Base-by-base conservation (phyloP, 163 green algal genomes). In the Trebouxia gelatinosa region DNA sequence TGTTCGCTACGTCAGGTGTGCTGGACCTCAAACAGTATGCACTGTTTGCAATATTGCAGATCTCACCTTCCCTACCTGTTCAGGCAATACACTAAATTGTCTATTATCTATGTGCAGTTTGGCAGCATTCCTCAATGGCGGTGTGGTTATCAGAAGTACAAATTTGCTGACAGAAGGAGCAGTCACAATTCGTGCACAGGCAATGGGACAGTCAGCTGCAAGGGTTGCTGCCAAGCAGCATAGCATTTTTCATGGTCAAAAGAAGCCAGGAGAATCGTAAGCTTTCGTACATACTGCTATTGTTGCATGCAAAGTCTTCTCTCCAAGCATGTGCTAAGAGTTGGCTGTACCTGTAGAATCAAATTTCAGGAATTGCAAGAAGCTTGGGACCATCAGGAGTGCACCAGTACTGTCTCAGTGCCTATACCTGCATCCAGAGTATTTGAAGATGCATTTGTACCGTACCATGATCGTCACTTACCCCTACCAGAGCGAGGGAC, bases 391-490 rank as follows among this genome's bases (percentile, higher is more conserved):
- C 43, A 59, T 29, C 68, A 62, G 28, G 23, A 61, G 68, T 76
- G 68, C 68, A 76, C 68, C 5, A 62, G 40, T 38, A 61, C 46
- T 21, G 68, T 76, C 2, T 76, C 68, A 46, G 68, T 76, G 6
- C 68, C 68, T 13, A 76, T 76, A 6, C 68, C 68, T 32, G 68
- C 68, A 43, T 59, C 46, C 28, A 59, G 68, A 11, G 32, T 54
- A 39, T 76, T 62, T 76, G 46, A 59, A 16, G 68, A 76, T 39
- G 68, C 68, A 11, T 76, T 62, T n/a, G 62, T 76, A 39, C 68
- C 68, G n/a, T 59, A 29, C 28, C 19, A 39, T 39, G 68, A 61
- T 11, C 11, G 40, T 28, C 16, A 64, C 40, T 40, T 40, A n/a
- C 68, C 68, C 21, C 6, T 35, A 21, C 40, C 68, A 37, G 68